Evolutionary conservation across 148 eudicot species (phyloP).

Genomic region (Arbutus unedo): DNA sequence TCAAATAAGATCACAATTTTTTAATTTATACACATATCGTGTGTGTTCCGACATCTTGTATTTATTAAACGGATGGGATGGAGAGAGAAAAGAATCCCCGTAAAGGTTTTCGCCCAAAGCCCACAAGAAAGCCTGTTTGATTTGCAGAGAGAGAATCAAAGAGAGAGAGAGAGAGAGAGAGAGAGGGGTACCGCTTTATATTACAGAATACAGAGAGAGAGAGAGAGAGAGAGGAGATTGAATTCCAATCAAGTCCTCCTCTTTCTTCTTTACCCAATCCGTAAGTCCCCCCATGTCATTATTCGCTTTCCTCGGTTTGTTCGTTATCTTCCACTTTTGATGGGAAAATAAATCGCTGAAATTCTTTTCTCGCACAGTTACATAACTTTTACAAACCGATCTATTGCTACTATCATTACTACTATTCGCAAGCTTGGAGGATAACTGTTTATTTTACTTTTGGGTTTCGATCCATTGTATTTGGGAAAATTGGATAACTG

Average conservation of each 20-base stretch:
- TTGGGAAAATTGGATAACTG: background rate
- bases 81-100: constrained; percentile 11
- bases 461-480: background rate
- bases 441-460: constrained; percentile 12
- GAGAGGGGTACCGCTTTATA: background rate
- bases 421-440: constrained; percentile 2
- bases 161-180: constrained; percentile 14
- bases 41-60: too few species aligned
- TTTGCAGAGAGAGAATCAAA: constrained; percentile 31
- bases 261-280: constrained; percentile 39
- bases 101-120: constrained; percentile 17
- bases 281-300: constrained; percentile 37
- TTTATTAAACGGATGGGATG: background rate
- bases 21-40: too few species aligned
- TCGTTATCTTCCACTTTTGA: constrained; percentile 15
- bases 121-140: constrained; percentile 12
- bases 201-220: background rate
- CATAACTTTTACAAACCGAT: constrained; percentile 25
- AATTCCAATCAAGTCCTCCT: constrained; percentile 19
- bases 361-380: background rate
- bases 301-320: constrained; percentile 1
- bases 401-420: constrained; percentile 21
- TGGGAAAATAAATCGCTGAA: background rate
- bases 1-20: too few species aligned
- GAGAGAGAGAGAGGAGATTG: background rate